phyloP scores from a whole-genome alignment of 352 stramenopile species.

The Phytophthora pini region DNA sequence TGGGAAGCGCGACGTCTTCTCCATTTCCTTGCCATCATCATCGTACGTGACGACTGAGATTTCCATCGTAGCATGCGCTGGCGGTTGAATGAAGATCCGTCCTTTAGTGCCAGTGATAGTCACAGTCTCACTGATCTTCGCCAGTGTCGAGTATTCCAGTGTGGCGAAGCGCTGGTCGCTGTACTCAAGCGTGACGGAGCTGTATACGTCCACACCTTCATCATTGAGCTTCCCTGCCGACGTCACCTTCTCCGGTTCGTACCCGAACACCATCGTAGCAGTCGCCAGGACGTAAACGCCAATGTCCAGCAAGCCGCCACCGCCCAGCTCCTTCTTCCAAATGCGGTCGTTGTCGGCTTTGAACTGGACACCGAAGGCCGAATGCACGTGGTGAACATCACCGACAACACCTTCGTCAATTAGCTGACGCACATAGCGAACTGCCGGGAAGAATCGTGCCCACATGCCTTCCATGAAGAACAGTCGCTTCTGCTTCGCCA shows the following conservation, averaged over 20 bases:
- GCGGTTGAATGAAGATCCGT: conserved; percentile 61
- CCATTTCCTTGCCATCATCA: conserved; percentile 5
- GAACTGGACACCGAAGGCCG: conserved; percentile 34
- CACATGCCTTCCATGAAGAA: conserved; percentile 87
- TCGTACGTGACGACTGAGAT: conserved; percentile 26
- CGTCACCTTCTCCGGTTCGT: conserved; percentile 51
- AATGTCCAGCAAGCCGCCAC: conserved; percentile 80
- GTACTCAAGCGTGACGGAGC: conserved; percentile 65
- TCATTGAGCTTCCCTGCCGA: conserved; percentile 51
- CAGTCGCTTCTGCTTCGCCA: conserved; percentile 24
- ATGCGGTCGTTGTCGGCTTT: conserved; percentile 58
- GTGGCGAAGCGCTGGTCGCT: conserved; percentile 53
- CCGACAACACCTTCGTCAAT: conserved; percentile 51
- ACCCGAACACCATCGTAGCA: conserved; percentile 71
- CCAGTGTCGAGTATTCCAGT: conserved; percentile 66
- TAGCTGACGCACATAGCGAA: conserved; percentile 56
- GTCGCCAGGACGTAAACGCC: conserved; percentile 84
- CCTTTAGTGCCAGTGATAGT: conserved; percentile 80
- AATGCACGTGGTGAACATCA: conserved; percentile 56
- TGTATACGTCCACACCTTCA: conserved; percentile 65
- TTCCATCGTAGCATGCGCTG: conserved; percentile 31
- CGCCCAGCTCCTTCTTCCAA: conserved; percentile 74
- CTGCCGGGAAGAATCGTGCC: conserved; percentile 85
- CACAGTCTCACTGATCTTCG: conserved; percentile 66
- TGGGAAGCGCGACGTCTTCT: conserved; percentile 27